Evolutionary conservation across 495 filamentous ascomycete species (phyloP), one percentile per base, ranked within the genome.

Genomic region (Jackrogersella multiformis): DNA sequence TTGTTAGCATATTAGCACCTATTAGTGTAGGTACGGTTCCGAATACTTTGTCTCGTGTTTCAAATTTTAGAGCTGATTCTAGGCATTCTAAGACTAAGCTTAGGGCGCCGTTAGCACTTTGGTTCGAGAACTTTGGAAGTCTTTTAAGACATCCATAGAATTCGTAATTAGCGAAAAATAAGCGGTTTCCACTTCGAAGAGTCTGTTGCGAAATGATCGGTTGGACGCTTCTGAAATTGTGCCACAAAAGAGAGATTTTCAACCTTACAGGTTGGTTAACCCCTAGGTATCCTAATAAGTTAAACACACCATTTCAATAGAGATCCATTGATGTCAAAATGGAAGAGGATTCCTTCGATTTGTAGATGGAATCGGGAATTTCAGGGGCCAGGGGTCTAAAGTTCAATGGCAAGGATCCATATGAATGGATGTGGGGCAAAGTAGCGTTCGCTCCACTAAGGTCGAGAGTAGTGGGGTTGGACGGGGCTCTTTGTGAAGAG

Each of bases 211-310:
- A 61, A 51, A 61, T 42, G 5, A 24, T 28, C 5, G 20, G n/a
- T 30, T 38, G 7, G n/a, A 56, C 38, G 15, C 10, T 15, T 49
- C 51, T 41, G 16, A 38, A 4, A 66, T 45, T 66, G 56, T 70
- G 67, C 61, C 67, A 70, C 67, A 62, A 66, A 18, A 10, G 13
- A 32, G 7, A 24, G 62, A 70, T 70, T 62, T 24, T 34, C 56
- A 58, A 53, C 48, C 51, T 45, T 66, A 51, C 56, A 70, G 41
- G 51, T 2, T 1, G 46, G 34, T 38, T 55, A 18, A 21, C 16
- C 59, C 65, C 1, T 1, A 38, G 34, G 30, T 55, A 18, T 21
- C 16, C 59, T 59, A 68, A 68, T 59, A 23, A 16, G 52, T 8
- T 9, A 15, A 42, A 41, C 30, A 21, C 20, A 41, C 32, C 34